phyloP scores from a whole-genome alignment of 2,329 filamentous ascomycete genomes.

The Claviceps sp. region DNA sequence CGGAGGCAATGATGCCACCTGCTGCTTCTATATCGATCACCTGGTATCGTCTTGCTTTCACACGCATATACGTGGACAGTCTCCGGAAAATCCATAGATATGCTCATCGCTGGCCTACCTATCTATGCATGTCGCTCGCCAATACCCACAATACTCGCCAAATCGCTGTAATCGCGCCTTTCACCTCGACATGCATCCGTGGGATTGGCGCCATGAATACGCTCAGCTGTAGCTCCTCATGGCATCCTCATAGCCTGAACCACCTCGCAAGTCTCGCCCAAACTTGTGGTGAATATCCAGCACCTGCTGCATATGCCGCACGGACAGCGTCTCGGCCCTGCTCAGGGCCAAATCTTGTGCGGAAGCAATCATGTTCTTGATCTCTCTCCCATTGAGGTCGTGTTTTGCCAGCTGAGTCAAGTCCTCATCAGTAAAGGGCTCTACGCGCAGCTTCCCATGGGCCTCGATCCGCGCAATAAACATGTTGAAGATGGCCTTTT shows the following conservation, averaged over 20 bases:
- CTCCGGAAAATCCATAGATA: no score
- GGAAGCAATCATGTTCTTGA: constrained; percentile 78
- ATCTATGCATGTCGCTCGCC: no score
- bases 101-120: no score
- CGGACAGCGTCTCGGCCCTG: constrained; percentile 55
- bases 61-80: no score
- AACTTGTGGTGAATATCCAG: constrained; percentile 77
- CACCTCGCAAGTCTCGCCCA: constrained; percentile 70
- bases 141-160: no score
- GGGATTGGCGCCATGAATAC: neutral
- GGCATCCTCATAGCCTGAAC: constrained; percentile 65
- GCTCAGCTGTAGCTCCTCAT: constrained; percentile 63
- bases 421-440: constrained; percentile 53
- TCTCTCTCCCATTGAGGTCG: constrained; percentile 52
- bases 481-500: constrained; percentile 69
- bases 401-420: constrained; percentile 52
- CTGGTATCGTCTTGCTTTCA: no score
- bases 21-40: no score
- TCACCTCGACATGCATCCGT: no score
- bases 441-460: constrained; percentile 46
- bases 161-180: no score
- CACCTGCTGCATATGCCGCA: constrained; percentile 69
- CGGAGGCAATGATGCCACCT: no score
- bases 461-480: constrained; percentile 62
- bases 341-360: constrained; percentile 73